These are phyloP conservation scores for Caulochytrium protostelioides DNA, from an alignment of 371 early-diverging fungal species.

Conservation along the genomic window DNA sequence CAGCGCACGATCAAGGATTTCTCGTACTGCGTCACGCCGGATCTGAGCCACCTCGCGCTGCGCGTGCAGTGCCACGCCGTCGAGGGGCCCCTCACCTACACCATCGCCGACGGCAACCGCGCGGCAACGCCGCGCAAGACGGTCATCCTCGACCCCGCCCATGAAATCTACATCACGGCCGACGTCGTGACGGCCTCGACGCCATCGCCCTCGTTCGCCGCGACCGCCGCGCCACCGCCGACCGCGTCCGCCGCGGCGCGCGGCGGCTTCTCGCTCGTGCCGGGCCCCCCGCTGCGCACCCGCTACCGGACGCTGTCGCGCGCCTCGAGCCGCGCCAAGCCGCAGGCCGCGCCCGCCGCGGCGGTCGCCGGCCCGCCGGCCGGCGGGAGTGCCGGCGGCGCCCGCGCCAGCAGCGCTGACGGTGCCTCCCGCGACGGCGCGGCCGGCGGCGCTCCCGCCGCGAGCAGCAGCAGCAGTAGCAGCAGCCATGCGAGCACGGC, in stretches of 20 bases:
- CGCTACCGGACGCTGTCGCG: too few species aligned
- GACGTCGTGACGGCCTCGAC: neutral
- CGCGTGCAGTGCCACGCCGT: neutral
- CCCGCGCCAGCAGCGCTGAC: neutral
- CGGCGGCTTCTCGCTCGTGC: slow-evolving; percentile 6
- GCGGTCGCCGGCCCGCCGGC: neutral
- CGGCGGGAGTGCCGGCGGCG: neutral
- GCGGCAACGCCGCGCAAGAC: neutral
- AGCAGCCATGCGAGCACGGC: neutral
- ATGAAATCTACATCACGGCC: neutral
- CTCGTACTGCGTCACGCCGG: slow-evolving; percentile 44
- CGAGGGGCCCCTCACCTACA: neutral
- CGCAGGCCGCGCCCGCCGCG: slow-evolving; percentile 1
- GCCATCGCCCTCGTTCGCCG: neutral
- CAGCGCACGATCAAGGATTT: slow-evolving; percentile 42
- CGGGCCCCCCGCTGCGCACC: slow-evolving; percentile 23
- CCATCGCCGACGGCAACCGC: neutral
- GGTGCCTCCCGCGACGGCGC: neutral
- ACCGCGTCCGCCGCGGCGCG: slow-evolving; percentile 1
- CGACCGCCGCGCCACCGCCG: slow-evolving; percentile 1
- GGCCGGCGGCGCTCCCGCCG: neutral
- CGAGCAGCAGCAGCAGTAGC: neutral
- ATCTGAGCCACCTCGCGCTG: slow-evolving; percentile 38
- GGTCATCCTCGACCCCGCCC: neutral
- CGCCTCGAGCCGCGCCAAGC: slow-evolving; percentile 6